phyloP scores from a whole-genome alignment of 169 alveolate species.

The Eimeria acervulina region DNA sequence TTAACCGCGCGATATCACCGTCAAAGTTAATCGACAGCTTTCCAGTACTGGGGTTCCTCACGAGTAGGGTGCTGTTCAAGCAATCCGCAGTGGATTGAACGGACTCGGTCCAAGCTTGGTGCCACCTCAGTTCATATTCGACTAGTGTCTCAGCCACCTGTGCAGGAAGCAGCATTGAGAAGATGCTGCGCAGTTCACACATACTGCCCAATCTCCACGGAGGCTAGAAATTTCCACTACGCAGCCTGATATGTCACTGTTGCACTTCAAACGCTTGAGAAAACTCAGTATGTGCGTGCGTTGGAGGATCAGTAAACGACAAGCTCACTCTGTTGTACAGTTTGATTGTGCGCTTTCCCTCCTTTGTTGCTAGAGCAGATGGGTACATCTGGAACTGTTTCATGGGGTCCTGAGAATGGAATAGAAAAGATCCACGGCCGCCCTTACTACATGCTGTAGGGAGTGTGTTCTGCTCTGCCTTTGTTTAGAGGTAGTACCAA shows the following conservation, averaged over 20 bases:
- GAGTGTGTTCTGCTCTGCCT: background rate
- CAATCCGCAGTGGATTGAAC: slow-evolving; percentile 95
- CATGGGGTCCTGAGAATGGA: slow-evolving; percentile 91
- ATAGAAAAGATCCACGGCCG: background rate
- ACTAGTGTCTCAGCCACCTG: slow-evolving; percentile 91
- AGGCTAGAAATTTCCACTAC: background rate
- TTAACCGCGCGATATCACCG: slow-evolving; percentile 94
- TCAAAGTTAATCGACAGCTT: slow-evolving; percentile 95
- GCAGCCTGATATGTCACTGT: background rate
- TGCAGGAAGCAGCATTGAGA: background rate
- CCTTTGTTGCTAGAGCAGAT: slow-evolving; percentile 88
- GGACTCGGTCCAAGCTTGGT: slow-evolving; percentile 95
- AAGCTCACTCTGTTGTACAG: slow-evolving; percentile 92
- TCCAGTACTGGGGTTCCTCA: slow-evolving; percentile 94
- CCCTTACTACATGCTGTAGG: background rate
- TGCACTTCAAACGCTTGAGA: background rate
- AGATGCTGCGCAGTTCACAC: background rate
- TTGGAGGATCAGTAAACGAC: background rate
- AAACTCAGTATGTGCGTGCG: background rate
- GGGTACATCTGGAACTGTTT: slow-evolving; percentile 92
- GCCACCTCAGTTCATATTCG: slow-evolving; percentile 93
- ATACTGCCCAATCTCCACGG: background rate
- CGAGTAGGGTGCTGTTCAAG: slow-evolving; percentile 94
- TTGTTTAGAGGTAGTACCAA: no score
- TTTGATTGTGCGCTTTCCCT: slow-evolving; percentile 90